A percentile compares a stretch with the other conserved stretches of the same genome.
phyloP scores from a whole-genome alignment of 2,329 filamentous ascomycete species.

The Leptographium procerum region DNA sequence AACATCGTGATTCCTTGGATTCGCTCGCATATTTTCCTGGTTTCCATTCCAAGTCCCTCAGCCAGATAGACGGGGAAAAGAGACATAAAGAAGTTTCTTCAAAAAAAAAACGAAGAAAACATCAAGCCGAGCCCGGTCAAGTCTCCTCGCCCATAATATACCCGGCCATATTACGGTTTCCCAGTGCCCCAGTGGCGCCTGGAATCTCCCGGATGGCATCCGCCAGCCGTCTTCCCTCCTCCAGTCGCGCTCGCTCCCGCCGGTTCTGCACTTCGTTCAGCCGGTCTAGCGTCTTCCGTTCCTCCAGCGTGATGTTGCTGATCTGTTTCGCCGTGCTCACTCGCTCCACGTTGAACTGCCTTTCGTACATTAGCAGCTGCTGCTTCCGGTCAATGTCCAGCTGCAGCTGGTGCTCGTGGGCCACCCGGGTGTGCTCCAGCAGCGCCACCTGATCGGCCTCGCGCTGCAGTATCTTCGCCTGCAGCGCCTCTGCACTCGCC shows the following conservation, averaged over 20 bases:
- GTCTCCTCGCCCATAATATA: conserved; percentile 40
- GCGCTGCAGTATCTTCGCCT: not conserved
- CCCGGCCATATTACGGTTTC: conserved; percentile 36
- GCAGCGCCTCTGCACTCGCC: conserved; percentile 4
- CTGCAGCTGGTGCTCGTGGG: conserved; percentile 35
- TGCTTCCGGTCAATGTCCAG: conserved; percentile 21
- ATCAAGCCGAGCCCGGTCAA: not conserved
- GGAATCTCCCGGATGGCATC: conserved; percentile 25
- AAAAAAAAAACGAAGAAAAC: not conserved
- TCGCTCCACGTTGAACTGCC: conserved; percentile 30
- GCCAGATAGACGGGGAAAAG: no score
- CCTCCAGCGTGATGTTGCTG: conserved; percentile 34
- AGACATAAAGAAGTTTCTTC: not conserved
- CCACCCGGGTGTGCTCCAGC: conserved; percentile 28
- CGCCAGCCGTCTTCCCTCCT: conserved; percentile 40
- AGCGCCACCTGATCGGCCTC: conserved; percentile 32
- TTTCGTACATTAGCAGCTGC: conserved; percentile 38
- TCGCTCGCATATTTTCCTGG: not conserved
- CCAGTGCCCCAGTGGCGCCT: conserved; percentile 22
- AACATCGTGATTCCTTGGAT: not conserved
- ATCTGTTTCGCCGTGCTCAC: conserved; percentile 38
- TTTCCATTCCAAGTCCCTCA: not conserved
- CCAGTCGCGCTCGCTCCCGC: conserved; percentile 32
- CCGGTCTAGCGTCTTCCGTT: conserved; percentile 38
- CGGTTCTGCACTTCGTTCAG: conserved; percentile 35